phyloP scores from a whole-genome alignment of 331 rosid genomes.

The Arachis monticola region DNA sequence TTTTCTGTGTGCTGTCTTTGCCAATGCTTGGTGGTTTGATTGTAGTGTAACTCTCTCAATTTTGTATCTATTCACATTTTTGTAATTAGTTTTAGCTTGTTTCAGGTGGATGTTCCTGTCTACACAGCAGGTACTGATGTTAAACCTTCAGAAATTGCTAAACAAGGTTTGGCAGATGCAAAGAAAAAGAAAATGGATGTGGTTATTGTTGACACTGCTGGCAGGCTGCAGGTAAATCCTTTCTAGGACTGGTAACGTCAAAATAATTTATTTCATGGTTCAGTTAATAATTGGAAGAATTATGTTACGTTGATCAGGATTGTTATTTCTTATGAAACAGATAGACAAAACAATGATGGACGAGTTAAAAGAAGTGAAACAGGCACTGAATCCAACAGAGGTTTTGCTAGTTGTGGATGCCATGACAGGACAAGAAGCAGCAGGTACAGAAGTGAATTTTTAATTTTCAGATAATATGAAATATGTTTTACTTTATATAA shows the following conservation, averaged over 20 bases:
- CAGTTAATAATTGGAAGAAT: slow-evolving; percentile 7
- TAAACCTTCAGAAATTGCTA: slow-evolving; percentile 88
- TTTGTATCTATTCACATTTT: slow-evolving; percentile 30
- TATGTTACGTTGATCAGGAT: slow-evolving; percentile 22
- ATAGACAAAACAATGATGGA: slow-evolving; percentile 99
- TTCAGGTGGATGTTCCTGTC: slow-evolving; percentile 93
- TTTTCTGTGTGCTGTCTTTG: neutral
- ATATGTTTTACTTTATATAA: neutral
- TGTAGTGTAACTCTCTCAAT: neutral
- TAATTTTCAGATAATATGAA: slow-evolving; percentile 10
- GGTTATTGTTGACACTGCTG: slow-evolving; percentile 96
- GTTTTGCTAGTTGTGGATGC: slow-evolving; percentile 99
- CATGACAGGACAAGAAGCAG: slow-evolving; percentile 99
- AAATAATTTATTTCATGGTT: slow-evolving; percentile 12
- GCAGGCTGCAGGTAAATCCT: slow-evolving; percentile 90
- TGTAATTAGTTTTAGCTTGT: slow-evolving; percentile 53
- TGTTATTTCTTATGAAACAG: slow-evolving; percentile 51
- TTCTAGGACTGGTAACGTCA: slow-evolving; percentile 18
- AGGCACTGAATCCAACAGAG: slow-evolving; percentile 80
- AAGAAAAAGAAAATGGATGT: slow-evolving; percentile 87
- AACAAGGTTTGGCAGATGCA: slow-evolving; percentile 94
- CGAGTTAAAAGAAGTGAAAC: slow-evolving; percentile 92
- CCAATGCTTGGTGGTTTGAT: no score
- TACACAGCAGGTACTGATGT: slow-evolving; percentile 87
- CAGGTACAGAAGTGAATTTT: slow-evolving; percentile 61